Base-by-base conservation (phyloP, 2,329 filamentous ascomycete species). In the Juglanconis sp. region DNA sequence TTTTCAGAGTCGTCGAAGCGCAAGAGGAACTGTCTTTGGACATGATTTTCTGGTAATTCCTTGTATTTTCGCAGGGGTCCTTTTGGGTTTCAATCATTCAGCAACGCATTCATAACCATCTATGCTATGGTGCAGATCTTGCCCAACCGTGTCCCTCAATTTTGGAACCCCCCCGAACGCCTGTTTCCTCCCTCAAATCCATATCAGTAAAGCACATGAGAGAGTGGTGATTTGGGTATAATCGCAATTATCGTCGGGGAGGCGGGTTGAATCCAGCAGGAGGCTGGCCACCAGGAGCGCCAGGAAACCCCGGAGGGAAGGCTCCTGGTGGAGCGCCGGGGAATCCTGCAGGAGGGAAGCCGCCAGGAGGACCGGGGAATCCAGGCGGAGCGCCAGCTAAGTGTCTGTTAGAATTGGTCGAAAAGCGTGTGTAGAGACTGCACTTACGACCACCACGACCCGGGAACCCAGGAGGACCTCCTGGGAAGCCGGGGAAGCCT, bases 261-360 rank as follows among this genome's bases (percentile, higher is more conserved):
- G 89, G 87, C 63, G 86, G 87, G 76, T 92, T 89, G 77, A 94
- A 94, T 64, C 90, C 90, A 62, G 83, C 79, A 46, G 89, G 88
- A 53, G 87, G 84, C 38, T 76, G 76, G 63, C 84, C 84, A 66
- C 78, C 76, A 63, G 74, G 73, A 55, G 71, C 62, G 13, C 66
- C 68, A 46, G 78, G 68, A 69, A 76, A 71, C 62, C 73, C 70
- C 65, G 76, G 74, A 35, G 75, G 76, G 63, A 81, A 76, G 65
- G 81, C 81, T 47, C 73, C 76, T 60, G 76, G 78, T 56, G 73
- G 67, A 48, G 68, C 71, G 57, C 69, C 70, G 52, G 75, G 76
- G 67, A 78, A 79, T 11, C 76, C 74, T 35, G 77, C 74, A 50
- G 75, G 76, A 64, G 81, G 76, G 67, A 81, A 81, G 50, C 72